Evolutionary conservation across 345 rosid species (phyloP).

Genomic region (Acer saccharum): DNA sequence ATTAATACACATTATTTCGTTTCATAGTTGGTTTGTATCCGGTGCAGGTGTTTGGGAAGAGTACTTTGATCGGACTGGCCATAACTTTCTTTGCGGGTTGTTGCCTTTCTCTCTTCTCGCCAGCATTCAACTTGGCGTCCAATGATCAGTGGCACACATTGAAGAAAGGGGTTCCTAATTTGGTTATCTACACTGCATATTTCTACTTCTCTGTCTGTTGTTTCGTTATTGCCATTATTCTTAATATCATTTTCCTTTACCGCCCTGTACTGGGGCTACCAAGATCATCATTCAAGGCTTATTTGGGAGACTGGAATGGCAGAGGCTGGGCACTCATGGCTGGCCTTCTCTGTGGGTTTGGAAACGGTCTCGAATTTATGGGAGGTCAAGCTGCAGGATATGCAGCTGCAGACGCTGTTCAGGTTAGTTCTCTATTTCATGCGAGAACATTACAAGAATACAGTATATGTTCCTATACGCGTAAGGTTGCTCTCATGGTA

Average conservation of each 20-base stretch:
- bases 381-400: slow-evolving; percentile 94
- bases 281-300: slow-evolving; percentile 66
- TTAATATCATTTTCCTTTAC: slow-evolving; percentile 65
- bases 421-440: slow-evolving; percentile 38
- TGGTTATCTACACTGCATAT: slow-evolving; percentile 72
- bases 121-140: slow-evolving; percentile 84
- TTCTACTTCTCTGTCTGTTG: slow-evolving; percentile 78
- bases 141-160: slow-evolving; percentile 85
- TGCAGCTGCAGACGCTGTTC: slow-evolving; percentile 89
- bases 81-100: slow-evolving; percentile 73
- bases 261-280: slow-evolving; percentile 58
- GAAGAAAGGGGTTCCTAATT: slow-evolving; percentile 66
- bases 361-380: slow-evolving; percentile 86
- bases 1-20: neutral
- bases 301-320: slow-evolving; percentile 72
- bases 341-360: slow-evolving; percentile 79
- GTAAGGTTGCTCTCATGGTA: neutral
- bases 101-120: slow-evolving; percentile 86
- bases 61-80: slow-evolving; percentile 54
- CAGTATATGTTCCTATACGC: neutral
- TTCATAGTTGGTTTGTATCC: neutral
- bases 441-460: slow-evolving; percentile 2
- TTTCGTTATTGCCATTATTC: slow-evolving; percentile 53
- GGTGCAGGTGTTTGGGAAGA: slow-evolving; percentile 71
- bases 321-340: slow-evolving; percentile 85